A percentile compares a stretch with the other conserved stretches of the same genome.
phyloP scores from a whole-genome alignment of 176 grass and related monocot species.

The Triticum urartu region DNA sequence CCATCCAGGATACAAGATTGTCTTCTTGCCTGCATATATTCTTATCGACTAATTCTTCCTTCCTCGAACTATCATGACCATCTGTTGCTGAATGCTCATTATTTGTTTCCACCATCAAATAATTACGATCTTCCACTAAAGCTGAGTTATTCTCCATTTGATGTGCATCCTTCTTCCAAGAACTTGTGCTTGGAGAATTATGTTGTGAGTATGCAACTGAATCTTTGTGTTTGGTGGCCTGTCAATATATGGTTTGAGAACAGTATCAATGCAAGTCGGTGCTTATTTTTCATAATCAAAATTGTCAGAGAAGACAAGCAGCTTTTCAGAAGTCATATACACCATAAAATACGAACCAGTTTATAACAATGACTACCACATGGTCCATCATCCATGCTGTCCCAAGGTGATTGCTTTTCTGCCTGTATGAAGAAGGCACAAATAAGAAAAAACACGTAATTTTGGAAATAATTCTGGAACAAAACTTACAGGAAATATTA shows the following conservation, averaged over 20 bases:
- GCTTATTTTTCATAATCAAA: conserved; percentile 28
- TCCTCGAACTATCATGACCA: conserved; percentile 58
- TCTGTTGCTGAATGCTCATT: conserved; percentile 46
- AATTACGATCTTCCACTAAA: conserved; percentile 55
- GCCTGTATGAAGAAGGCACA: conserved; percentile 45
- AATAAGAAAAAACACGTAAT: conserved; percentile 22
- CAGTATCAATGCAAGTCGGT: not conserved
- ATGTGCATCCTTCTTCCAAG: conserved; percentile 34
- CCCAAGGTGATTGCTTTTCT: conserved; percentile 81
- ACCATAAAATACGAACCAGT: conserved; percentile 56
- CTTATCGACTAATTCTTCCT: conserved; percentile 74
- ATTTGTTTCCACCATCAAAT: conserved; percentile 43
- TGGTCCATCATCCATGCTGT: conserved; percentile 58
- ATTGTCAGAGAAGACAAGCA: conserved; percentile 11
- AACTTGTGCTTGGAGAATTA: conserved; percentile 54
- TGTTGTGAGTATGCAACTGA: conserved; percentile 43
- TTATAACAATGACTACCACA: conserved; percentile 86
- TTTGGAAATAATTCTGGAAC: conserved; percentile 34
- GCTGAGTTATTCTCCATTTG: conserved; percentile 49
- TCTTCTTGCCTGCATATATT: conserved; percentile 64
- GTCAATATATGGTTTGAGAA: conserved; percentile 15
- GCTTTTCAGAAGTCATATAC: not conserved
- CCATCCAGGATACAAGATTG: conserved; percentile 55
- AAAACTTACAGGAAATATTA: conserved; percentile 93
- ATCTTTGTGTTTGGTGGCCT: conserved; percentile 73